Conservation (phyloP, 2,329 filamentous ascomycete species). For the Microcyclospora pomicola region DNA sequence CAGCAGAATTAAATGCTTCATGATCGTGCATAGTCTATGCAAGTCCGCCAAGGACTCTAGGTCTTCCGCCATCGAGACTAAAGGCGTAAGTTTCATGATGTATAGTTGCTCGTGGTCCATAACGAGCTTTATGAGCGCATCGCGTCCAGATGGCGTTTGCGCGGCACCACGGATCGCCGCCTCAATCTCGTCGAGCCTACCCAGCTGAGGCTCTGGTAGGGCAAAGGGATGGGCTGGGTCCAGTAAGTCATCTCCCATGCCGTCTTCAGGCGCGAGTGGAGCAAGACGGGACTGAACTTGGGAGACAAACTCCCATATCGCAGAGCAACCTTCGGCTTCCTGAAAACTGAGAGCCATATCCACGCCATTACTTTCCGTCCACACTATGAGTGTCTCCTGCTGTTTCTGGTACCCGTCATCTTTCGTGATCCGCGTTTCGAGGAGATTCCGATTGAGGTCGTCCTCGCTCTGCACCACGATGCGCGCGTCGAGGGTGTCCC, state of each 20-base stretch:
- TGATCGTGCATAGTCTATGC: conserved; percentile 89
- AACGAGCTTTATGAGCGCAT: conserved; percentile 77
- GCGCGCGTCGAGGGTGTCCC: conserved; percentile 58
- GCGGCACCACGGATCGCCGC: conserved; percentile 68
- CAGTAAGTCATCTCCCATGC: conserved; percentile 73
- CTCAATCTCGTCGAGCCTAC: conserved; percentile 73
- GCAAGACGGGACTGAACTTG: conserved; percentile 66
- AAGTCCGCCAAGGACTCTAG: conserved; percentile 76
- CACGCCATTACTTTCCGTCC: conserved; percentile 81
- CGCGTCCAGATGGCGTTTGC: conserved; percentile 59
- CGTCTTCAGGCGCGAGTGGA: conserved; percentile 52
- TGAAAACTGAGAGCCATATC: conserved; percentile 99
- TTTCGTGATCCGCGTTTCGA: conserved; percentile 81
- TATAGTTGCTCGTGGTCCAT: conserved; percentile 60
- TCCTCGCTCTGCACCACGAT: conserved; percentile 92
- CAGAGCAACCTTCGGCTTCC: conserved; percentile 82
- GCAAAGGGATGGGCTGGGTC: conserved; percentile 58
- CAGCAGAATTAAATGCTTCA: conserved; percentile 88
- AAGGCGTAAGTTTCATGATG: conserved; percentile 69
- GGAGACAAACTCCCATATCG: conserved; percentile 92
- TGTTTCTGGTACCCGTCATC: conserved; percentile 98
- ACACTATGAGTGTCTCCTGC: conserved; percentile 96
- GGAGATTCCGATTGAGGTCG: conserved; percentile 63
- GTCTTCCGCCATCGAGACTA: conserved; percentile 82
- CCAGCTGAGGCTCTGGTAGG: conserved; percentile 67